A percentile compares a stretch with the other conserved stretches of the same genome.
Conservation (phyloP, 2,329 filamentous ascomycete species). For the Scortechinia acanthostroma region DNA sequence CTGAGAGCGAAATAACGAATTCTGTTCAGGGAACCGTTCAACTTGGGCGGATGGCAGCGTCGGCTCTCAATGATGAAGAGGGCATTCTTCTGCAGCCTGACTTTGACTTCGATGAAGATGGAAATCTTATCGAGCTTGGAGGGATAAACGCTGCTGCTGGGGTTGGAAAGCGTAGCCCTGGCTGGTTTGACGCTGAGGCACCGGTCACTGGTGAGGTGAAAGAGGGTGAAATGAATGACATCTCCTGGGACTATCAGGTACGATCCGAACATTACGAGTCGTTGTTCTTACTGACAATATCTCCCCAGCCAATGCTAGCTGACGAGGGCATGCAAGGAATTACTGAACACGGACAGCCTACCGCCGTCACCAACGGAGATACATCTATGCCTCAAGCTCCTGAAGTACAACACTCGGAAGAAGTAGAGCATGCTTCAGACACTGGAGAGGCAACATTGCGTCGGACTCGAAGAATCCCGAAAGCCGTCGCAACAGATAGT, state of each 20-base stretch:
- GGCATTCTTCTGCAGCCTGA: slow-evolving; percentile 38
- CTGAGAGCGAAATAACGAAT: slow-evolving; percentile 10
- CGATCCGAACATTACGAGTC: background rate
- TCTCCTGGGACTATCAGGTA: background rate
- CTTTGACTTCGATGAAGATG: slow-evolving; percentile 55
- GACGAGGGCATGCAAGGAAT: too few relatives aligned
- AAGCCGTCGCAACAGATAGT: background rate
- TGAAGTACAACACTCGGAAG: too few relatives aligned
- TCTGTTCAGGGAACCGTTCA: slow-evolving; percentile 18
- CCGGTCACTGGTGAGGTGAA: background rate
- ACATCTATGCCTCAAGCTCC: too few relatives aligned
- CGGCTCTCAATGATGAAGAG: slow-evolving; percentile 20
- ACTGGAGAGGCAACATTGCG: background rate
- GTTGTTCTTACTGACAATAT: background rate
- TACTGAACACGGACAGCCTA: too few relatives aligned
- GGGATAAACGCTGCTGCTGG: too few relatives aligned
- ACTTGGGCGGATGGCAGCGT: slow-evolving; percentile 14
- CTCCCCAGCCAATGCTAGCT: background rate
- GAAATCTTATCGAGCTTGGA: slow-evolving; percentile 44
- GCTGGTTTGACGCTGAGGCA: too few relatives aligned
- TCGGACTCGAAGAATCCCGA: background rate
- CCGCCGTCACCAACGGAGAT: too few relatives aligned
- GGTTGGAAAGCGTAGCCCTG: background rate
- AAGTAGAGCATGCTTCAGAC: background rate
- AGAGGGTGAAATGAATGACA: background rate